A percentile compares a stretch with the other conserved stretches of the same genome.
These are phyloP conservation scores for Fomitopsis pulvina DNA, from an alignment of 768 basidiomycete species.

Conservation along the genomic window DNA sequence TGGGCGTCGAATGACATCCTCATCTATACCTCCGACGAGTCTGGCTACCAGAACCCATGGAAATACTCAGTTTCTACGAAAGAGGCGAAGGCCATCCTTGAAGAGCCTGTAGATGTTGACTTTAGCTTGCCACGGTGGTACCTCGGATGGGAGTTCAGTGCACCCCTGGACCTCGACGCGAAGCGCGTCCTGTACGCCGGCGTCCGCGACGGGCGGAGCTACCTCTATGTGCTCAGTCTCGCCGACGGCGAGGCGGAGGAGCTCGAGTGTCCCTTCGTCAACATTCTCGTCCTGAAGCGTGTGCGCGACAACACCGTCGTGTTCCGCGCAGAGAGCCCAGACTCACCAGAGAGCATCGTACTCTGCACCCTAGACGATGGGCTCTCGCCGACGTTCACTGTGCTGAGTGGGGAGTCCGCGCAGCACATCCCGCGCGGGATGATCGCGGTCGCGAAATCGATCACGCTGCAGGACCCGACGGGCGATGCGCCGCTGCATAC, in stretches of 20 bases:
- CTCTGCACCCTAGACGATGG: constrained; percentile 25
- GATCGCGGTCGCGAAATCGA: constrained; percentile 43
- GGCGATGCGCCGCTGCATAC: constrained; percentile 44
- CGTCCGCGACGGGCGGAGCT: constrained; percentile 26
- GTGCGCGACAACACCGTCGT: constrained; percentile 29
- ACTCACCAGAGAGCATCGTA: constrained; percentile 31
- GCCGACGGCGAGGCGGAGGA: constrained; percentile 21
- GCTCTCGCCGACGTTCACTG: constrained; percentile 19
- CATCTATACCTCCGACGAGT: constrained; percentile 58
- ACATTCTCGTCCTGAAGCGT: constrained; percentile 29
- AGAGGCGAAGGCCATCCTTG: constrained; percentile 33
- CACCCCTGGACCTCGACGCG: constrained; percentile 33
- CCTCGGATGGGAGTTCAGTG: constrained; percentile 43
- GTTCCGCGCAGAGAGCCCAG: constrained; percentile 39
- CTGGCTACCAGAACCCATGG: constrained; percentile 68
- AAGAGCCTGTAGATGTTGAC: constrained; percentile 41
- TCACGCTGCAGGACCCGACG: constrained; percentile 32
- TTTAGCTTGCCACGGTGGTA: constrained; percentile 53
- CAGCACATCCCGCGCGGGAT: constrained; percentile 22
- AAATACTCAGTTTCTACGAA: constrained; percentile 33
- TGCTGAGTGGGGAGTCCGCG: constrained; percentile 16
- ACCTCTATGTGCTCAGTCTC: constrained; percentile 28
- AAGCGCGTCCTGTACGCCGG: constrained; percentile 26
- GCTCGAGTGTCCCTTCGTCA: constrained; percentile 36
- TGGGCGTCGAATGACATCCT: constrained; percentile 54